These are phyloP conservation scores for Elongisporangium prolatum DNA, from an alignment of 352 stramenopile species.

Conservation along the genomic window DNA sequence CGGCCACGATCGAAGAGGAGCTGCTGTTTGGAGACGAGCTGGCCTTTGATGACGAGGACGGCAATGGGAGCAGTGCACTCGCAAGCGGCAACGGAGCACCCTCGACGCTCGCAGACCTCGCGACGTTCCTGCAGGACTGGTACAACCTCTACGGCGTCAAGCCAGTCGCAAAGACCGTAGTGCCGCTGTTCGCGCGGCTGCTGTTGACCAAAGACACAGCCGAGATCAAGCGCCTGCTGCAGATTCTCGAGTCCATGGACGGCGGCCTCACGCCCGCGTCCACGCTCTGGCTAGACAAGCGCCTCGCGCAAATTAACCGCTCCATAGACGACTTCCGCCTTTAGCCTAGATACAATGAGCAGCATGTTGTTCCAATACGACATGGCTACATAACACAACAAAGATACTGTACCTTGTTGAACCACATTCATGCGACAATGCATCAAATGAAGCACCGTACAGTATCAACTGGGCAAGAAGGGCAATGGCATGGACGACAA, in stretches of 20 bases:
- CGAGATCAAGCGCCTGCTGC: constrained; percentile 65
- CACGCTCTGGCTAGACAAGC: constrained; percentile 69
- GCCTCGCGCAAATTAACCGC: constrained; percentile 44
- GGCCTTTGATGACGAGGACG: constrained; percentile 33
- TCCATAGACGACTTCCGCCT: constrained; percentile 60
- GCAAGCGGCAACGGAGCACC: constrained; percentile 35
- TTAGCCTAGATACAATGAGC: constrained; percentile 7
- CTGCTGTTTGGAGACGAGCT: constrained; percentile 27
- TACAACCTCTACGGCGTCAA: constrained; percentile 76
- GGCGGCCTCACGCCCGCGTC: constrained; percentile 55
- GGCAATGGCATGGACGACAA: no score
- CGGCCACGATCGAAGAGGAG: constrained; percentile 43
- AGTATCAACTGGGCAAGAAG: no score
- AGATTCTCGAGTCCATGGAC: constrained; percentile 77
- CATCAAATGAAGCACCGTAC: no score
- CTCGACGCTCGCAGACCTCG: constrained; percentile 49
- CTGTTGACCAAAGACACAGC: constrained; percentile 40
- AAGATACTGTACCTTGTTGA: not conserved
- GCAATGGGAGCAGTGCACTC: constrained; percentile 8
- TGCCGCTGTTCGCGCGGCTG: constrained; percentile 61
- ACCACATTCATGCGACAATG: no score
- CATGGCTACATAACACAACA: not conserved
- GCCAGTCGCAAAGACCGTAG: constrained; percentile 66
- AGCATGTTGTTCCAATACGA: not conserved
- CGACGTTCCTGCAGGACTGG: constrained; percentile 81